phyloP scores from a whole-genome alignment of 768 basidiomycete species.

The Tricholoma sp. region DNA sequence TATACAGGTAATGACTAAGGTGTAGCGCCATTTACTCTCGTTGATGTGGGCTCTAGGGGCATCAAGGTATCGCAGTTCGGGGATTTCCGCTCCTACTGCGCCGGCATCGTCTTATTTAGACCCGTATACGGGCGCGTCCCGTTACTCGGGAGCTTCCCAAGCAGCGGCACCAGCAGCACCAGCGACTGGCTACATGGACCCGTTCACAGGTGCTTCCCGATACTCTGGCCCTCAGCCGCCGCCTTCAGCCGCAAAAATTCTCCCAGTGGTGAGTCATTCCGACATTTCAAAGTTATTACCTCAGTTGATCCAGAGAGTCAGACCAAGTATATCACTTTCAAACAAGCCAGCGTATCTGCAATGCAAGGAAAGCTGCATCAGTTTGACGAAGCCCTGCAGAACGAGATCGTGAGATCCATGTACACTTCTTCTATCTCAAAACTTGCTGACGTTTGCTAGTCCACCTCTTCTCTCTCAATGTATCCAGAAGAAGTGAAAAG shows the following conservation, averaged over 20 bases:
- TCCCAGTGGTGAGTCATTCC: conserved; percentile 44
- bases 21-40: conserved; percentile 2
- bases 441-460: conserved; percentile 33
- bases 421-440: background rate
- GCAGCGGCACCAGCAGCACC: conserved; percentile 26
- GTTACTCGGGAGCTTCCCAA: conserved; percentile 46
- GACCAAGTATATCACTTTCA: conserved; percentile 71
- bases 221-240: conserved; percentile 44
- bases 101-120: conserved; percentile 45
- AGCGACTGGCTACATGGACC: conserved; percentile 45
- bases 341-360: conserved; percentile 72
- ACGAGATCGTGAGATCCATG: conserved; percentile 55
- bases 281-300: background rate
- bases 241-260: conserved; percentile 32
- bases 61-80: conserved; percentile 53
- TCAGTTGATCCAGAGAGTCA: conserved; percentile 18
- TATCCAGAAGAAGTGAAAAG: conserved; percentile 54
- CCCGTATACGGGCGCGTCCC: conserved; percentile 69
- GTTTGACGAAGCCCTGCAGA: conserved; percentile 61
- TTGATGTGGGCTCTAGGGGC: conserved; percentile 36
- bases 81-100: conserved; percentile 25
- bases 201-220: conserved; percentile 65
- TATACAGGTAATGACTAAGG: conserved; percentile 62
- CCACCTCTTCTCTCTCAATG: conserved; percentile 67
- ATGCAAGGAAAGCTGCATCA: conserved; percentile 78